Base-by-base conservation (phyloP, 2,329 filamentous ascomycete genomes). In the Mollisia scopiformis region DNA sequence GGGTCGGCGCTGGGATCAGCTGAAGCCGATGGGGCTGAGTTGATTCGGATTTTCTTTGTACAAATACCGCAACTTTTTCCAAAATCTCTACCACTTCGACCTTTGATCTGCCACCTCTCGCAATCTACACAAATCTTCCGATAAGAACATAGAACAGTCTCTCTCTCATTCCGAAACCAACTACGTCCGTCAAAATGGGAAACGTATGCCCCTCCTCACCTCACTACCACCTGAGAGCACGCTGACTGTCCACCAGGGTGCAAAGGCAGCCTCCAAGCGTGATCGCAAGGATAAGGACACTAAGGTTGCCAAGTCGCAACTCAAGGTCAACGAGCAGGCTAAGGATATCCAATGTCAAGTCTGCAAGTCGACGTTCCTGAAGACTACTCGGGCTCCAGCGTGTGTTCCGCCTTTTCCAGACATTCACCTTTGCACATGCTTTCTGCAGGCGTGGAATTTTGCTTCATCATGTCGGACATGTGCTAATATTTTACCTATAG, bases 331-430 rank as follows among this genome's bases (percentile, higher is more conserved):
- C 79, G 81, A 84, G 69, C 81, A 88, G 68, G 90, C 90, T 62
- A 90, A 87, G 80, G 88, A 84, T 72, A 91, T 93, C 76, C 88
- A 91, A 76, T 93, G 90, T 83, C 79, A 84, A 68, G 81, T 87
- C 71, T 93, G 90, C 88, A 90, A 88, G 78, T 84, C 88, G 69
- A 90, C 89, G 30, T 93, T 93, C 79, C 83, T 93, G 69, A 88
- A 89, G 80, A 93, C 90, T 35, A 89, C 88, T 63, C 88, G 89
- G 73, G 86, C 83, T 63, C 88, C 88, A 71, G 87, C 89, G 85
- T 88, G 80, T 68, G 84, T 79, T 28, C 31, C n/a, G 8, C 19
- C 21, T 33, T 19, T 49, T 51, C 49, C 30, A 33, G 25, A 35
- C 19, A 13, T 37, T 23, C 25, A 35, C 33, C n/a, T 5, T 10